A percentile compares a stretch with the other conserved stretches of the same genome.
These are phyloP conservation scores for Saccharomyces kudriavzevii DNA, from an alignment of 805 yeast species.

Conservation along the genomic window DNA sequence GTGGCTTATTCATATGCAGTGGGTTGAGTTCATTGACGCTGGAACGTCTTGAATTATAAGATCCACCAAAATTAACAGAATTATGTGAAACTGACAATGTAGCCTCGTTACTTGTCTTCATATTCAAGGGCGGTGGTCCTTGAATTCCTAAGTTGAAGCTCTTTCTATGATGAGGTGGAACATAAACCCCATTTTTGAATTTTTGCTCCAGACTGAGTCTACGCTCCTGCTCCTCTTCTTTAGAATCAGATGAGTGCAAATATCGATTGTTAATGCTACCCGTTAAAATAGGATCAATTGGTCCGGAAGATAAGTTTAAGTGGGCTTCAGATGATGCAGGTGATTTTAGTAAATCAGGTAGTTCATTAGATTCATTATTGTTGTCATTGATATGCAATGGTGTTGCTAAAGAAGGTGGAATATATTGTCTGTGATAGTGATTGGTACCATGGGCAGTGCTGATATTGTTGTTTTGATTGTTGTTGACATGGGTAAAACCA, in stretches of 20 bases:
- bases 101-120: conserved; percentile 16
- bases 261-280: neutral
- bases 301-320: neutral
- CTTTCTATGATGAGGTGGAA: conserved; percentile 50
- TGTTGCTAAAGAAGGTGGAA: neutral
- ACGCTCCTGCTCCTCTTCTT: neutral
- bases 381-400: neutral
- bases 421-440: conserved; percentile 3
- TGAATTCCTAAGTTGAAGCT: conserved; percentile 12
- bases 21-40: neutral
- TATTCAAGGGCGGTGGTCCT: neutral
- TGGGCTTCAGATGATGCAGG: conserved; percentile 11
- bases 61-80: conserved; percentile 12
- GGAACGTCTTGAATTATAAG: conserved; percentile 9
- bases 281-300: neutral
- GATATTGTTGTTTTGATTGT: neutral
- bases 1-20: neutral
- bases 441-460: conserved; percentile 14
- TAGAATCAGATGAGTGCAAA: neutral
- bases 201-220: conserved; percentile 9
- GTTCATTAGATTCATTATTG: conserved; percentile 5
- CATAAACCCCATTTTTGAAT: conserved; percentile 30
- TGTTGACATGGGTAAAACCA: conserved; percentile 1
- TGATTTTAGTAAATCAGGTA: conserved; percentile 29
- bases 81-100: conserved; percentile 19